A percentile compares a stretch with the other conserved stretches of the same genome.
Conservation (phyloP, 805 yeast species). For the Zygotorulaspora sp. region DNA sequence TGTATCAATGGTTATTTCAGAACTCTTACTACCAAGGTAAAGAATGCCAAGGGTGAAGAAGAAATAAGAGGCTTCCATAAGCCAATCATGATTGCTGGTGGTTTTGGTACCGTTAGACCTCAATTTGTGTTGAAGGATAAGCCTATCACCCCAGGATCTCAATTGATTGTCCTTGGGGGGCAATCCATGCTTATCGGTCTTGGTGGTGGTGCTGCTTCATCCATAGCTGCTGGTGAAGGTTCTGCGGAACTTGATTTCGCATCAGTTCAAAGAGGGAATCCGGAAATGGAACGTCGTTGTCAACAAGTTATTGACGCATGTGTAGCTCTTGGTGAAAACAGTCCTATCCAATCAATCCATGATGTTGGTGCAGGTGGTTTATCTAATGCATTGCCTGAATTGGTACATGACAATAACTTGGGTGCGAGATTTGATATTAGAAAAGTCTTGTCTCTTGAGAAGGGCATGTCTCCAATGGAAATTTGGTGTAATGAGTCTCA, state of each 20-base stretch:
- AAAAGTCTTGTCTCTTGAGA: slow-evolving; percentile 84
- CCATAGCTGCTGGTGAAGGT: slow-evolving; percentile 93
- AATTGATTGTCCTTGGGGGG: slow-evolving; percentile 92
- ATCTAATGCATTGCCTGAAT: slow-evolving; percentile 94
- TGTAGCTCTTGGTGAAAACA: slow-evolving; percentile 66
- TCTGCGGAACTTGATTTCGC: slow-evolving; percentile 96
- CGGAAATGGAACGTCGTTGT: slow-evolving; percentile 98
- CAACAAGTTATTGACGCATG: slow-evolving; percentile 97
- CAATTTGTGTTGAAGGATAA: slow-evolving; percentile 83
- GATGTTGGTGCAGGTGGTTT: slow-evolving; percentile 99
- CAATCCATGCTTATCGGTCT: slow-evolving; percentile 96
- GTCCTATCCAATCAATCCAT: slow-evolving; percentile 91
- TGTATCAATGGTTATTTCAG: slow-evolving; percentile 95
- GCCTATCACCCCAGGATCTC: slow-evolving; percentile 86
- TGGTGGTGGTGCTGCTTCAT: slow-evolving; percentile 99
- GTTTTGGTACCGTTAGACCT: slow-evolving; percentile 95
- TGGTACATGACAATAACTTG: slow-evolving; percentile 92
- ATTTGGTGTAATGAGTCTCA: slow-evolving; percentile 99
- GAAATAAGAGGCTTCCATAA: slow-evolving; percentile 96
- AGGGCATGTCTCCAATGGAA: slow-evolving; percentile 99
- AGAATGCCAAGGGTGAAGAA: slow-evolving; percentile 52
- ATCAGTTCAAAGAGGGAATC: slow-evolving; percentile 98
- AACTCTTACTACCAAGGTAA: slow-evolving; percentile 80
- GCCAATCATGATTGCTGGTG: slow-evolving; percentile 99
- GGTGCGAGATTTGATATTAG: slow-evolving; percentile 93